A percentile compares a stretch with the other conserved stretches of the same genome.
phyloP scores from a whole-genome alignment of 805 yeast genomes.

The Starmerella bombicola region DNA sequence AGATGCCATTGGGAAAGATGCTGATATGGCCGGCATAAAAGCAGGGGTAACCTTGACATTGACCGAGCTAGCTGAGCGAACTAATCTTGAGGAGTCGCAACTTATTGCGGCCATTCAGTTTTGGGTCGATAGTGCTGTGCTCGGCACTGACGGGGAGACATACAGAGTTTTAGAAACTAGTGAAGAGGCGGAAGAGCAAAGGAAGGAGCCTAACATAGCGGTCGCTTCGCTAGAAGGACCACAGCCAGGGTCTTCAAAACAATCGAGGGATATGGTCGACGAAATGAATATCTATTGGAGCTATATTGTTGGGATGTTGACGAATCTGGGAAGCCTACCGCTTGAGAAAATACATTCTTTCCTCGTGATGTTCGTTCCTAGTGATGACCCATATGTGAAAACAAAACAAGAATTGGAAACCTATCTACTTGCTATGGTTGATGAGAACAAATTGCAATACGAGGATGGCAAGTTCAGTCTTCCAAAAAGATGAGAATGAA shows the following conservation, averaged over 20 bases:
- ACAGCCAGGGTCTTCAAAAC: conserved; percentile 12
- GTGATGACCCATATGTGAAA: conserved; percentile 34
- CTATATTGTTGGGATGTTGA: conserved; percentile 44
- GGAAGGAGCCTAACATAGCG: conserved; percentile 10
- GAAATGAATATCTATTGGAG: conserved; percentile 36
- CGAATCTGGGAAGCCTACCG: conserved; percentile 42
- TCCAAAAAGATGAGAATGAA: conserved; percentile 1
- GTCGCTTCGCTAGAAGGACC: conserved; percentile 23
- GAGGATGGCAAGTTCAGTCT: conserved; percentile 31
- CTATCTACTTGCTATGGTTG: conserved; percentile 35
- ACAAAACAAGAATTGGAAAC: conserved; percentile 34
- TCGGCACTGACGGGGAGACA: conserved; percentile 33
- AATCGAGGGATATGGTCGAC: conserved; percentile 18
- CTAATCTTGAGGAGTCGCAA: conserved; percentile 35
- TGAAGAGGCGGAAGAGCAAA: conserved; percentile 21
- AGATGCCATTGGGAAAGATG: conserved; percentile 3
- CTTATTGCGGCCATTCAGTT: conserved; percentile 36
- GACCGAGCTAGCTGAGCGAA: conserved; percentile 27
- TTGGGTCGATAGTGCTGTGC: conserved; percentile 54
- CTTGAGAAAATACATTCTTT: conserved; percentile 41
- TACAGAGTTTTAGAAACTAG: conserved; percentile 33
- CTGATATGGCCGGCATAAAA: too few relatives aligned
- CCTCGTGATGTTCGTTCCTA: conserved; percentile 44
- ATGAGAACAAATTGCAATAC: conserved; percentile 33
- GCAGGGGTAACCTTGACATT: conserved; percentile 25